Evolutionary conservation across 805 yeast genomes (phyloP), one percentile per base, ranked within the genome.

Genomic region (Yamadazyma scolyti): DNA sequence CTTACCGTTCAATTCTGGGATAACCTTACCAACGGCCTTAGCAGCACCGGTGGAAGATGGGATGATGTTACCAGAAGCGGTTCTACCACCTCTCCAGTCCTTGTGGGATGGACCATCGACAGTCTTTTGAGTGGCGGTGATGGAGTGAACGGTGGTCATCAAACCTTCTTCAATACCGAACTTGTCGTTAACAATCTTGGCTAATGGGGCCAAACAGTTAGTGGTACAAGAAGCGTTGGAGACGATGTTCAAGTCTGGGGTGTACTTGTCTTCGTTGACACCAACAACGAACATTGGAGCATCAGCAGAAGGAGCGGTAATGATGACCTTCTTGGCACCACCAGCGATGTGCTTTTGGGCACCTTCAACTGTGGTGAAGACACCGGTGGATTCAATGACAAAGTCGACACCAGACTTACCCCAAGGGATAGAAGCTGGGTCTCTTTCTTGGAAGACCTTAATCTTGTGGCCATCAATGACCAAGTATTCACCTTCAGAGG

Each of bases 21-120:
- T 81, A 53, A 87, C 95, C 78, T 85, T 85, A 65, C 95, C 95
- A 53, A 87, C 96, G 47, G 95, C 95, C 81, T 87, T 87, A 58
- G 96, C 96, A 55, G 96, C 96, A 79, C 96, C 96, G 44, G 96
- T 87, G 44, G 95, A 83, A 23, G 95, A 85, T 58, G 96, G 96
- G 51, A 87, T 87, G 65, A 87, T 84, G 82, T 87, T 87, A 61
- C 89, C 94, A 43, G 90, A 82, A 61, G 95, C 95, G 52, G 95
- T 82, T 75, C 96, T 83, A 66, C 96, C 96, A 65, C 96, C 95
- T 79, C 96, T 82, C 96, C 96, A 87, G 77, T 87, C 96, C 78
- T 87, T 87, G 78, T 81, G 87, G 63, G 95, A 85, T 54, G 96
- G 94, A 71, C 96, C 96, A 65, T 87, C 96, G 47, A 87, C 96